These are phyloP conservation scores for Fusarium subtropicale DNA, from an alignment of 2,329 filamentous ascomycete genomes.

Conservation along the genomic window DNA sequence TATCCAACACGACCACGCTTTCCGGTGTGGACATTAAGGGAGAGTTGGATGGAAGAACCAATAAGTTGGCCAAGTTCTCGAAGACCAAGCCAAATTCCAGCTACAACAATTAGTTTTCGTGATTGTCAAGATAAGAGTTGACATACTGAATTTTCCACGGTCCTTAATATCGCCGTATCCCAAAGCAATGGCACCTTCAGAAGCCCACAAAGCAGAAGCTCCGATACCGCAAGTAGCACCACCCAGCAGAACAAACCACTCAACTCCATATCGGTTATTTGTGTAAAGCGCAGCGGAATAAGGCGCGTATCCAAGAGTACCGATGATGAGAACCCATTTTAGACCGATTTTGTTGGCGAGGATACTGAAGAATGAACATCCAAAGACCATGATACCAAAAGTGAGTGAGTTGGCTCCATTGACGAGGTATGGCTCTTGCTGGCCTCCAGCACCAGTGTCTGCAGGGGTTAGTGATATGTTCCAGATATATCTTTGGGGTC, in stretches of 20 bases:
- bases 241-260: slow-evolving; percentile 64
- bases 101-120: slow-evolving; percentile 35
- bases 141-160: slow-evolving; percentile 56
- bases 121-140: rapidly evolving
- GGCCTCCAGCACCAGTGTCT: slow-evolving; percentile 64
- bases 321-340: slow-evolving; percentile 58
- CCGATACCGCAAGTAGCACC: slow-evolving; percentile 62
- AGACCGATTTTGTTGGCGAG: slow-evolving; percentile 63
- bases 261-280: slow-evolving; percentile 63
- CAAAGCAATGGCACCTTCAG: slow-evolving; percentile 62
- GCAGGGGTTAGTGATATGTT: not conserved
- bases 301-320: slow-evolving; percentile 61
- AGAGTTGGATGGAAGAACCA: slow-evolving; percentile 63
- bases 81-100: slow-evolving; percentile 65
- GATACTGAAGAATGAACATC: slow-evolving; percentile 55
- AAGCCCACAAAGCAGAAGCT: slow-evolving; percentile 63
- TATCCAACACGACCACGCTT: slow-evolving; percentile 47
- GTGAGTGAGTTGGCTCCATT: slow-evolving; percentile 46
- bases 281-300: slow-evolving; percentile 62
- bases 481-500: rapidly evolving
- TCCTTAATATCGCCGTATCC: slow-evolving; percentile 62
- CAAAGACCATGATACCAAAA: slow-evolving; percentile 59
- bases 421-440: slow-evolving; percentile 61
- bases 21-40: slow-evolving; percentile 58
- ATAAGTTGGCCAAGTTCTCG: slow-evolving; percentile 65